phyloP scores from a whole-genome alignment of 2,329 filamentous ascomycete species.

The Colletotrichum magnum region DNA sequence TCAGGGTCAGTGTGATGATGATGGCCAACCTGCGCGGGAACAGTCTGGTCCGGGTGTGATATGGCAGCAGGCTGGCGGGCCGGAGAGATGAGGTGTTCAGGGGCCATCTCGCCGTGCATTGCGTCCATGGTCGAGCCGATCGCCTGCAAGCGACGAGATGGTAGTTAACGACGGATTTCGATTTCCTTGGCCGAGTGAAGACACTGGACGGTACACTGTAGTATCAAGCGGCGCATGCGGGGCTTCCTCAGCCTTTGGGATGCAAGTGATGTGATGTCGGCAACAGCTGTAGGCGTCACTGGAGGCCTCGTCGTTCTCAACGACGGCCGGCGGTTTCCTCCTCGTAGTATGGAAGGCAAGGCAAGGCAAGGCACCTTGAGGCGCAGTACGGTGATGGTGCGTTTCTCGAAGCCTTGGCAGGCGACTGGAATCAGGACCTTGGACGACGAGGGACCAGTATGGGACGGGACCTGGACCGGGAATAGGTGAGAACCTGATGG shows the following conservation, averaged over 20 bases:
- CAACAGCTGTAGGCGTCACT: not conserved
- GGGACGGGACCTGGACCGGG: not conserved
- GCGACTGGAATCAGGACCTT: not conserved
- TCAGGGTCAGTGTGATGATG: slow-evolving; percentile 36
- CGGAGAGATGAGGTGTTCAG: slow-evolving; percentile 52
- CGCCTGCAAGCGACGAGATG: slow-evolving; percentile 32
- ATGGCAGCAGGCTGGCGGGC: slow-evolving; percentile 50
- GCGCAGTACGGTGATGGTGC: no score
- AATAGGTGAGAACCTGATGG: not conserved
- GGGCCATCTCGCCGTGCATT: slow-evolving; percentile 43
- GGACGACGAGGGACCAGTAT: not conserved
- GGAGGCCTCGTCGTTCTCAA: not conserved
- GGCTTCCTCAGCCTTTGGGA: not conserved
- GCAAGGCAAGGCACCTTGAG: no score
- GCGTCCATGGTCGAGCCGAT: slow-evolving; percentile 34
- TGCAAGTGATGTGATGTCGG: not conserved
- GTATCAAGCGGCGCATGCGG: slow-evolving; percentile 9
- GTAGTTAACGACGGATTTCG: not conserved
- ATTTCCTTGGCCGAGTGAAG: not conserved
- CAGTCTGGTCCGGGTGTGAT: slow-evolving; percentile 9
- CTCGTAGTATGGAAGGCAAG: no score
- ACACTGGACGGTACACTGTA: not conserved
- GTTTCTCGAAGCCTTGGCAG: slow-evolving; percentile 2
- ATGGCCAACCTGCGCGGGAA: slow-evolving; percentile 16
- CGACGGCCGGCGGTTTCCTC: not conserved